These are phyloP conservation scores for Verticillium nonalfalfae DNA, from an alignment of 2,329 filamentous ascomycete species.

Conservation along the genomic window DNA sequence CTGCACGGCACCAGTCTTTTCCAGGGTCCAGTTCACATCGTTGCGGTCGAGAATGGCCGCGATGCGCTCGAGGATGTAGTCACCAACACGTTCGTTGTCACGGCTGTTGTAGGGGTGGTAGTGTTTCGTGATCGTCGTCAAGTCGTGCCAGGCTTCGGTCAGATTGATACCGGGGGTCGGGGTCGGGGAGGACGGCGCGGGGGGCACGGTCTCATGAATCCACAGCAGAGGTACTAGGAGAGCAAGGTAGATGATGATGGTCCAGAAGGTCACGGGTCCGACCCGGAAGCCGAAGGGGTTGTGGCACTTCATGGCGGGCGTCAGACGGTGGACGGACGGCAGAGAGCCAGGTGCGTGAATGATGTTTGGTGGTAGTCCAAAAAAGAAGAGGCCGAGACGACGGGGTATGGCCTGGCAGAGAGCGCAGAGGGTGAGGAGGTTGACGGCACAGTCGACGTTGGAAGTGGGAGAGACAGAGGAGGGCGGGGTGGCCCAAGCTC, in stretches of 20 bases:
- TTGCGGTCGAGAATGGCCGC: slow-evolving; percentile 62
- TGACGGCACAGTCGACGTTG: not conserved
- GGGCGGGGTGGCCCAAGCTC: not conserved
- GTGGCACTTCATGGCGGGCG: slow-evolving; percentile 11
- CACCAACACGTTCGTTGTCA: slow-evolving; percentile 72
- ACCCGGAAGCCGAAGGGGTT: slow-evolving; percentile 73
- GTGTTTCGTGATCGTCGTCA: slow-evolving; percentile 64
- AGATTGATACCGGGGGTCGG: slow-evolving; percentile 61
- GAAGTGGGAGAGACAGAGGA: not conserved
- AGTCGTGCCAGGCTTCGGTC: slow-evolving; percentile 78
- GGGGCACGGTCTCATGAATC: slow-evolving; percentile 70
- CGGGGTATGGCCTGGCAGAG: not conserved
- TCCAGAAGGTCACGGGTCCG: slow-evolving; percentile 75
- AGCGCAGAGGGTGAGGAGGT: not conserved
- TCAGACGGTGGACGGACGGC: not conserved
- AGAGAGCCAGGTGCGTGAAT: not conserved
- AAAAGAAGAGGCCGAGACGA: not conserved
- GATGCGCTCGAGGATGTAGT: slow-evolving; percentile 68
- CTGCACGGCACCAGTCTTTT: slow-evolving; percentile 25
- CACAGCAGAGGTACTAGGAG: slow-evolving; percentile 66
- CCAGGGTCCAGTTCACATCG: slow-evolving; percentile 37
- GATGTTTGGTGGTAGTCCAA: not conserved
- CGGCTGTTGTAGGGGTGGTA: slow-evolving; percentile 89
- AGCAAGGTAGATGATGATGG: slow-evolving; percentile 68
- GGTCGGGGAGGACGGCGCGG: slow-evolving; percentile 44